Percentiles rank a stretch among this genome's conserved stretches.
Evolutionary conservation across 2,329 filamentous ascomycete genomes (phyloP).

Genomic region (Chaetomium globosum): DNA sequence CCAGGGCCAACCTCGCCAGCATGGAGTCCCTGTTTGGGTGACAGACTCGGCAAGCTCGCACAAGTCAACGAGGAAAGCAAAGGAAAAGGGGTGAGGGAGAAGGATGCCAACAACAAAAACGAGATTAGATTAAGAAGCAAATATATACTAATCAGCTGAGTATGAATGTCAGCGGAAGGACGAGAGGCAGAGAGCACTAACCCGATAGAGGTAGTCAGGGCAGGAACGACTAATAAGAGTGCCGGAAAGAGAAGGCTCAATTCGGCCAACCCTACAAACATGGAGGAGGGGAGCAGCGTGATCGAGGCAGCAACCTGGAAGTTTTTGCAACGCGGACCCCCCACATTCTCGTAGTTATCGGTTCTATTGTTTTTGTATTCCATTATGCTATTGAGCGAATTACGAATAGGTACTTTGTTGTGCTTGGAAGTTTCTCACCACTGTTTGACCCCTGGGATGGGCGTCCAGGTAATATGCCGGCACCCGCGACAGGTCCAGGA

Average conservation of each 20-base stretch:
- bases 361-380: constrained; percentile 13
- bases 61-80: not conserved
- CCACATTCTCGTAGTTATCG: not conserved
- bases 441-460: not conserved
- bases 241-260: not conserved
- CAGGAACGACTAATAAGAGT: not conserved
- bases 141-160: not conserved
- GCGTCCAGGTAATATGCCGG: not conserved
- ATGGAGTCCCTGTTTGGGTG: not conserved
- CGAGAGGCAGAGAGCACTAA: not conserved
- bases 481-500: not conserved
- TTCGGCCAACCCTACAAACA: constrained; percentile 8
- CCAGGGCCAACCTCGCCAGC: constrained; percentile 5
- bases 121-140: not conserved
- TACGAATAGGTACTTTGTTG: not conserved
- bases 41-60: not conserved
- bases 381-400: constrained; percentile 1
- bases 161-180: not conserved
- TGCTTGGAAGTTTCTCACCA: constrained; percentile 1
- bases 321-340: constrained; percentile 3
- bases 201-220: not conserved
- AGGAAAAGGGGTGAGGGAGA: not conserved
- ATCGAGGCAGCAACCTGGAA: constrained; percentile 5
- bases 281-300: constrained; percentile 24
- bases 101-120: not conserved